Evolutionary conservation across 495 filamentous ascomycete species (phyloP), one percentile per base, ranked within the genome.

Genomic region (Hyaloscypha bicolor): DNA sequence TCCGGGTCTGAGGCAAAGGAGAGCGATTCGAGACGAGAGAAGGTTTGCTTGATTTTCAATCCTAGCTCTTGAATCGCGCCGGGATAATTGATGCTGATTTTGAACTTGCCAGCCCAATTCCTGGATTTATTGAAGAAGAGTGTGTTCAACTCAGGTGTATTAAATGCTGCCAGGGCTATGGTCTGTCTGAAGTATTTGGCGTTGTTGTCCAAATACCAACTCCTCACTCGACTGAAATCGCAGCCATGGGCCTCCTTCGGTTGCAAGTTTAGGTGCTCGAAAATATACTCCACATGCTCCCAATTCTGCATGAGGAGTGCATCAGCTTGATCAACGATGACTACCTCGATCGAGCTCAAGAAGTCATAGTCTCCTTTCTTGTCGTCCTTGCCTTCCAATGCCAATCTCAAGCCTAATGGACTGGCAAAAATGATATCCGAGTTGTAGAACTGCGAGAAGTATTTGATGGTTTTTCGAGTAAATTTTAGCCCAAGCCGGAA

Each of bases 231-330:
- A 69, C 89, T 90, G 77, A 97, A 97, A 80, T 99, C 95, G 72
- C 93, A 96, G 67, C 91, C 93, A 77, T 98, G 95, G 4, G 92
- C 86, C 72, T 97, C 92, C 63, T 87, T 90, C 21, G 94, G 95
- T 71, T 95, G 93, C 53, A 90, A 82, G 77, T 98, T 99, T 56
- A 98, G 87, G 77, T 97, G 93, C 67, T 93, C 87, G 74, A 97
- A 91, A 70, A 97, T 88, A 75, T 88, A 91, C 71, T 93, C 91
- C 62, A 97, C 85, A 78, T 98, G 93, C 71, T 97, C 94, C 95
- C 96, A 98, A 78, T 97, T 97, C 74, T 99, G 95, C 94, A 97
- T 97, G 21, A 94, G 85, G 19, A 98, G 82, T 1, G 93, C 93
- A 76, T 98, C 96, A 51, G 93, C 91, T 75, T 97, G 93, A 76